Conservation (phyloP, 495 filamentous ascomycete genomes). For the Achaetomiella virescens region DNA sequence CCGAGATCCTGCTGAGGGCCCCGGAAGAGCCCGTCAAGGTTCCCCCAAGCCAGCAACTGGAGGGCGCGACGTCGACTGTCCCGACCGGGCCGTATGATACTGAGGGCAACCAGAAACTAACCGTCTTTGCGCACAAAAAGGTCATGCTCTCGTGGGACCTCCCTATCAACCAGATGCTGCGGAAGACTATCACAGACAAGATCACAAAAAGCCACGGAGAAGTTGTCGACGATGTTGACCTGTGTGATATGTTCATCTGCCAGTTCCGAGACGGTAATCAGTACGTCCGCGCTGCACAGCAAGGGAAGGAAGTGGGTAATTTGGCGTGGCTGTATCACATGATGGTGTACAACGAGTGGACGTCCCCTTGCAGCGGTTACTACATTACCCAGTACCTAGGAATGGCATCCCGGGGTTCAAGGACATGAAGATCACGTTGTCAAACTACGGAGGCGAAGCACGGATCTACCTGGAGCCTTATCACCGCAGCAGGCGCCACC, state of each 20-base stretch:
- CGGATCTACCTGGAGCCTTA: constrained; percentile 83
- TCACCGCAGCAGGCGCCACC: constrained; percentile 71
- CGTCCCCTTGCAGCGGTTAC: constrained; percentile 65
- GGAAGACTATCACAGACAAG: constrained; percentile 60
- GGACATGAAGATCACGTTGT: constrained; percentile 71
- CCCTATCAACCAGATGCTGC: constrained; percentile 56
- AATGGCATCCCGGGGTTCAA: constrained; percentile 74
- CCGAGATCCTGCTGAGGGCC: constrained; percentile 60
- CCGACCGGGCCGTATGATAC: constrained; percentile 44
- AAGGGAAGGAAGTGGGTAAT: constrained; percentile 79
- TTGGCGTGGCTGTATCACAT: constrained; percentile 89
- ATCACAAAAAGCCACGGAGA: constrained; percentile 62
- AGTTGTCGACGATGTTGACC: constrained; percentile 58
- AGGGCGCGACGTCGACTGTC: constrained; percentile 65
- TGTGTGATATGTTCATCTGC: constrained; percentile 77
- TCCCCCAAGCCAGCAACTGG: constrained; percentile 53
- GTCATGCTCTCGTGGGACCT: constrained; percentile 68
- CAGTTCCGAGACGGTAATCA: constrained; percentile 76
- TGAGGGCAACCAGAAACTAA: constrained; percentile 30
- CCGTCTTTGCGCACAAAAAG: constrained; percentile 61
- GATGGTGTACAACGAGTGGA: constrained; percentile 83
- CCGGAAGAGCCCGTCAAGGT: constrained; percentile 51
- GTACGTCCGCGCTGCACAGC: constrained; percentile 68
- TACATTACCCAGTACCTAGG: constrained; percentile 83
- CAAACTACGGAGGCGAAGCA: constrained; percentile 94